Base-by-base conservation (phyloP, 345 rosid genomes). In the Salix caprea region DNA sequence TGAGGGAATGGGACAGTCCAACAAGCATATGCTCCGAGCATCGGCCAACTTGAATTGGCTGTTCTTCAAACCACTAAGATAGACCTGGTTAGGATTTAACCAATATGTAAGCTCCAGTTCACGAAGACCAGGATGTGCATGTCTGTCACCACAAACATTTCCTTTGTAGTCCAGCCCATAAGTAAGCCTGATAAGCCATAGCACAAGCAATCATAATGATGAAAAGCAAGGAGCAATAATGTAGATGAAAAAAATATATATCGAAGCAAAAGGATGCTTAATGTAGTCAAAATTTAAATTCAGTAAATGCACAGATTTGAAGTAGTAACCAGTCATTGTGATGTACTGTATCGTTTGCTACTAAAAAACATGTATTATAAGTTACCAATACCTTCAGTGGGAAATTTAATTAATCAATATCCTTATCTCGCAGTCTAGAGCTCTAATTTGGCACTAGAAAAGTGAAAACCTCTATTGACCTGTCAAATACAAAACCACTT, bases 101-200 rank as follows among this genome's bases (percentile, higher is more conserved):
- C 97, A 96, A 76, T 96, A 96, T 75, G 82, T 89, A 77, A 96
- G 94, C 77, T 96, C 92, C 78, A 96, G 84, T 79, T 92, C 78
- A 70, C 74, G 89, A 78, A 96, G 98, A 79, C 79, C 82, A 75
- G 92, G 96, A 83, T 89, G 83, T 13, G 88, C 92, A 73, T 92
- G 89, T 83, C 79, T 90, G 88, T 93, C 94, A 74, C 99, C 96
- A 73, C 98, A 96, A 61, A 96, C 87, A 73, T 96, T 93, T 77
- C 99, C 99, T 87, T 96, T 88, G 80, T 96, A 96, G 86, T 96
- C 99, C 84, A 96, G 84, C 76, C 98, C 96, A 75, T 90, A 91
- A n/a, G 89, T 92, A 78, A 96, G 98, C 91, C 99, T 93, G 79
- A 72, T 68, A 86, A 66, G 42, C 74, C 82, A 82, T 52, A 78